phyloP scores from a whole-genome alignment of 2,329 filamentous ascomycete species.

The Arthrobotrys entomopaga region DNA sequence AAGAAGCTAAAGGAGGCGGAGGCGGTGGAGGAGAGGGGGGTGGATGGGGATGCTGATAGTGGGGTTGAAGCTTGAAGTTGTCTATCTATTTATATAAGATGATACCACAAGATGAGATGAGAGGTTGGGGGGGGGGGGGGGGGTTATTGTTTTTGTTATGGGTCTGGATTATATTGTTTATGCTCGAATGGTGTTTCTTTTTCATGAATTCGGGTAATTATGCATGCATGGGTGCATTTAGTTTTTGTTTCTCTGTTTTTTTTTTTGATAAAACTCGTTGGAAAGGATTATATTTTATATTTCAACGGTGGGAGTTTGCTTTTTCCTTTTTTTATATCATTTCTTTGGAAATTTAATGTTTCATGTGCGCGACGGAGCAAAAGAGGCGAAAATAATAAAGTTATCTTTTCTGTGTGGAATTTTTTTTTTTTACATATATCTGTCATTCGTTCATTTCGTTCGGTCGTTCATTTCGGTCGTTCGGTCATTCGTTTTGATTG shows the following conservation, averaged over 20 bases:
- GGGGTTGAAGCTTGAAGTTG: slow-evolving; percentile 48
- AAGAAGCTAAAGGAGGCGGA: slow-evolving; percentile 57
- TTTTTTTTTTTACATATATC: slow-evolving; percentile 12
- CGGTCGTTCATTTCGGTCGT: not conserved
- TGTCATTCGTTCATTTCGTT: slow-evolving; percentile 9
- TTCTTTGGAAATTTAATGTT: not conserved
- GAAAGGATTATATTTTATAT: no score
- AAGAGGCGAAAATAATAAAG: slow-evolving; percentile 36
- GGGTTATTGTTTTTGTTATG: no score
- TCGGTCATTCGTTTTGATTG: not conserved
- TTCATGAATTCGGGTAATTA: not conserved
- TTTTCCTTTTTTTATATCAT: slow-evolving; percentile 4
- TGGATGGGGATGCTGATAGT: slow-evolving; percentile 47
- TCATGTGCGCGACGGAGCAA: slow-evolving; percentile 18
- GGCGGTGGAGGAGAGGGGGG: not conserved
- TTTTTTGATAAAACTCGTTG: slow-evolving; percentile 4
- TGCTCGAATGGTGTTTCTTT: slow-evolving; percentile 1
- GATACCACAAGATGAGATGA: not conserved
- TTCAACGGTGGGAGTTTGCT: slow-evolving; percentile 1
- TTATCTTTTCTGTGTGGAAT: no score
- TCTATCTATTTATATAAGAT: no score
- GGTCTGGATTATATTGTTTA: not conserved
- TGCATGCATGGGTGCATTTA: not conserved
- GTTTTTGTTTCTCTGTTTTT: slow-evolving; percentile 17
- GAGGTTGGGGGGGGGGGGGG: no score